These are phyloP conservation scores for Jimgerdemannia flammicorona DNA, from an alignment of 192 early-diverging fungal genomes.

Conservation along the genomic window DNA sequence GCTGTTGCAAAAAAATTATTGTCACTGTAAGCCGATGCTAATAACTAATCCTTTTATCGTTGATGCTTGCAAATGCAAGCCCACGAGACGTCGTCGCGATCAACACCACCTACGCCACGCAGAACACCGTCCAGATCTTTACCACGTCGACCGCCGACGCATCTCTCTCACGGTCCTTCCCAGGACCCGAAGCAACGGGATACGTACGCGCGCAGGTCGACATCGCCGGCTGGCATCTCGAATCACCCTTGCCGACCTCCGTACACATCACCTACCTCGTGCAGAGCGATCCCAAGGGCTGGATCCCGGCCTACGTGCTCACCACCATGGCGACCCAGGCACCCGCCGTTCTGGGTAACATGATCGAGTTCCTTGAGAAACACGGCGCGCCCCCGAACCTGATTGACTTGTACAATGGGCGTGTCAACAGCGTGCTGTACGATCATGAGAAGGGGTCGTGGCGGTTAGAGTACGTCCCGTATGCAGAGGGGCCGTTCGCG, in stretches of 20 bases:
- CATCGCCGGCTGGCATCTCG: constrained; percentile 14
- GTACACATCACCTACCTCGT: constrained; percentile 31
- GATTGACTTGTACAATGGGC: constrained; percentile 8
- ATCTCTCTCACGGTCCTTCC: constrained; percentile 24
- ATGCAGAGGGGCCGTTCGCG: neutral
- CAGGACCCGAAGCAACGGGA: constrained; percentile 18
- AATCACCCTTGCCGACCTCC: constrained; percentile 22
- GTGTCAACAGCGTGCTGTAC: constrained; percentile 8
- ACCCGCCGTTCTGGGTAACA: neutral
- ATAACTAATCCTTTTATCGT: too few species aligned
- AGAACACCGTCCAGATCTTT: constrained; percentile 30
- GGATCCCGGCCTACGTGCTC: constrained; percentile 34
- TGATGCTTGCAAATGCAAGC: neutral
- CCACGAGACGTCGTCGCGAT: constrained; percentile 33
- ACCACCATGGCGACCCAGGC: constrained; percentile 24
- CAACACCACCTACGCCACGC: constrained; percentile 33
- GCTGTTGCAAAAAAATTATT: neutral
- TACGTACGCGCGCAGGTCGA: constrained; percentile 28
- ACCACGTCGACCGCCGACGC: constrained; percentile 28
- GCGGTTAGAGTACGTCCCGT: constrained; percentile 25
- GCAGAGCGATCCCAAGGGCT: constrained; percentile 30
- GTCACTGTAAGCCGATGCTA: too few species aligned
- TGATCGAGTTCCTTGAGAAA: constrained; percentile 8
- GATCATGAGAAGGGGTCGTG: constrained; percentile 20
- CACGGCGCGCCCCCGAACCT: constrained; percentile 23